Evolutionary conservation across 371 early-diverging fungal genomes (phyloP).

Genomic region (Apophysomyces ossiformis): DNA sequence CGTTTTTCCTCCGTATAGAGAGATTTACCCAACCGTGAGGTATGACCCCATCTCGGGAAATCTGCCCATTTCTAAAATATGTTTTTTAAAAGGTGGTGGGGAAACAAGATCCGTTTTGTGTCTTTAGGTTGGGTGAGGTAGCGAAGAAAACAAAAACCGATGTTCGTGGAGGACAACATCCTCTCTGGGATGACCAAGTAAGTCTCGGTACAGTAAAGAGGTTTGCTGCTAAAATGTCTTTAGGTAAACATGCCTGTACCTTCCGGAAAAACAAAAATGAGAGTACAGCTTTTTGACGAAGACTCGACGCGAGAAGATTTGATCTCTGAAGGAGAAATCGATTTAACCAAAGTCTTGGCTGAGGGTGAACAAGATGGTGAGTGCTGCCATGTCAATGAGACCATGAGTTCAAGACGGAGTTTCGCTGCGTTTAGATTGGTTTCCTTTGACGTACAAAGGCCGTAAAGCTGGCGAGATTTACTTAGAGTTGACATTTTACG

Average conservation of each 20-base stretch:
- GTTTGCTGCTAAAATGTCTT: background rate
- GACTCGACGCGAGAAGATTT: constrained; percentile 58
- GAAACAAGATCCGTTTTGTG: constrained; percentile 55
- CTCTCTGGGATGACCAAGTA: constrained; percentile 61
- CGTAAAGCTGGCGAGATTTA: constrained; percentile 59
- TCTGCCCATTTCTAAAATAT: background rate
- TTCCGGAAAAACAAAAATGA: constrained; percentile 43
- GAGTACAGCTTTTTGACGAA: constrained; percentile 52
- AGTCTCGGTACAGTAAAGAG: background rate
- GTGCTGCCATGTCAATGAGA: background rate
- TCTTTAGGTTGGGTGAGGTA: constrained; percentile 46
- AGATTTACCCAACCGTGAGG: constrained; percentile 54
- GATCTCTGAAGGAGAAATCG: constrained; percentile 69
- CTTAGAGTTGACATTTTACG: constrained; percentile 63
- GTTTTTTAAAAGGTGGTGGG: constrained; percentile 38
- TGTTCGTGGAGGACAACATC: constrained; percentile 54
- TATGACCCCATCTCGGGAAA: constrained; percentile 17
- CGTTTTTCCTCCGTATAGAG: constrained; percentile 24
- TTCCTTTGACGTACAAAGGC: constrained; percentile 54
- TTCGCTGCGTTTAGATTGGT: constrained; percentile 51
- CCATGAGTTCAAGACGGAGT: background rate
- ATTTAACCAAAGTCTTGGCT: constrained; percentile 61
- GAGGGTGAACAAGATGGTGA: constrained; percentile 74
- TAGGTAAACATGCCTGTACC: constrained; percentile 52
- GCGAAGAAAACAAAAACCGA: constrained; percentile 48